These are phyloP conservation scores for Cytospora leucostoma DNA, from an alignment of 2,329 filamentous ascomycete species.

Conservation along the genomic window DNA sequence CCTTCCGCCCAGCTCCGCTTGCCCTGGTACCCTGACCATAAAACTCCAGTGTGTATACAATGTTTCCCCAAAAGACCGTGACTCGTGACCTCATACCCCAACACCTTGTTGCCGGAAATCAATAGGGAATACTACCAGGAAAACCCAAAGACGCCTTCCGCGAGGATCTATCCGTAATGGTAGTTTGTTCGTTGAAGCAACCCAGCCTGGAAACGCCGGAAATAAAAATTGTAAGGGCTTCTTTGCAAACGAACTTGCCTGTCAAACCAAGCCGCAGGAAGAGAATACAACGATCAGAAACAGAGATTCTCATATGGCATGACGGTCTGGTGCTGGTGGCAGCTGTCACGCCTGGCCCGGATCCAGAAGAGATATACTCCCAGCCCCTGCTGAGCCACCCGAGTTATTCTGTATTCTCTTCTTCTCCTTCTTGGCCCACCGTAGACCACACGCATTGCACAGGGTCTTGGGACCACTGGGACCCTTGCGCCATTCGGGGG, in stretches of 20 bases:
- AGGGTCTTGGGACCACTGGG: constrained; percentile 91
- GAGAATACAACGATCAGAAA: not conserved
- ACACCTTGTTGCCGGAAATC: not conserved
- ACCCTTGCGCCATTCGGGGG: constrained; percentile 94
- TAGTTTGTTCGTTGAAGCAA: constrained; percentile 5
- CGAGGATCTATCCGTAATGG: constrained; percentile 24
- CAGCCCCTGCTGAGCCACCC: constrained; percentile 8
- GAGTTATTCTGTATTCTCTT: constrained; percentile 48
- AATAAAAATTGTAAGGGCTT: constrained; percentile 3
- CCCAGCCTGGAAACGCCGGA: constrained; percentile 13
- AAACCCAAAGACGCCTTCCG: constrained; percentile 17
- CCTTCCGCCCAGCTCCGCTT: not conserved
- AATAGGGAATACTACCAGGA: not conserved
- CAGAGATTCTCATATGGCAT: not conserved
- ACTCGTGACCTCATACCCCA: constrained; percentile 12
- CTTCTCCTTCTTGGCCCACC: constrained; percentile 82
- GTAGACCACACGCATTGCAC: constrained; percentile 87
- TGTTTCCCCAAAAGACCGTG: constrained; percentile 4
- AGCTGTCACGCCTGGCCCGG: constrained; percentile 16
- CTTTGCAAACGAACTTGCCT: not conserved
- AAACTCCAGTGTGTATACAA: constrained; percentile 5
- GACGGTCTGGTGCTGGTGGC: not conserved
- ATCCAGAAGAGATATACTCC: constrained; percentile 20
- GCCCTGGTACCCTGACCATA: constrained; percentile 1
- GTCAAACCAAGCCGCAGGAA: not conserved